A percentile compares a stretch with the other conserved stretches of the same genome.
phyloP scores from a whole-genome alignment of 345 rosid species.

The Populus nigra region DNA sequence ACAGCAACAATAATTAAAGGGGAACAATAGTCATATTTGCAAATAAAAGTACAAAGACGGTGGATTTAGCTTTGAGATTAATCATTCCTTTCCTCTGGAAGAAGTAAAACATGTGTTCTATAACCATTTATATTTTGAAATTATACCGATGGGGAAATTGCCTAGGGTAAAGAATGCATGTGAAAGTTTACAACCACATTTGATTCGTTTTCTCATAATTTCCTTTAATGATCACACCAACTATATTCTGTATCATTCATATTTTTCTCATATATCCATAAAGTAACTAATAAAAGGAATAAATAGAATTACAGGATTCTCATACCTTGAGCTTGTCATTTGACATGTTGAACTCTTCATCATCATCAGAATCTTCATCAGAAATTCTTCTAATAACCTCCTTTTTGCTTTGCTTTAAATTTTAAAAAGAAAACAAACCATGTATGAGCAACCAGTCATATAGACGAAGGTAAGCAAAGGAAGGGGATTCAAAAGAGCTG shows the following conservation, averaged over 20 bases:
- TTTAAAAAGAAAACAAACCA: not conserved
- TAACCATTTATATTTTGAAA: too few species aligned
- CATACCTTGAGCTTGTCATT: conserved; percentile 25
- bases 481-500: not conserved
- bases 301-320: not conserved
- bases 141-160: not conserved
- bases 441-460: not conserved
- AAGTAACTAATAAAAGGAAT: not conserved
- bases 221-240: not conserved
- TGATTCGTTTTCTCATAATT: not conserved
- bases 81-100: not conserved
- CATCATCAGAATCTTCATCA: conserved; percentile 46
- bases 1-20: not conserved
- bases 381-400: conserved; percentile 58
- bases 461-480: not conserved
- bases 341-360: conserved; percentile 13
- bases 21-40: not conserved
- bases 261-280: not conserved
- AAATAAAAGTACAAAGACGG: not conserved
- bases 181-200: not conserved
- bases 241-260: not conserved
- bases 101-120: not conserved
- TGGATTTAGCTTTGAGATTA: not conserved
- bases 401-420: conserved; percentile 35
- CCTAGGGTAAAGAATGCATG: not conserved